Percentiles rank a stretch among this genome's conserved stretches.
phyloP scores from a whole-genome alignment of 352 stramenopile species.

The Phytophthora agathidicida region DNA sequence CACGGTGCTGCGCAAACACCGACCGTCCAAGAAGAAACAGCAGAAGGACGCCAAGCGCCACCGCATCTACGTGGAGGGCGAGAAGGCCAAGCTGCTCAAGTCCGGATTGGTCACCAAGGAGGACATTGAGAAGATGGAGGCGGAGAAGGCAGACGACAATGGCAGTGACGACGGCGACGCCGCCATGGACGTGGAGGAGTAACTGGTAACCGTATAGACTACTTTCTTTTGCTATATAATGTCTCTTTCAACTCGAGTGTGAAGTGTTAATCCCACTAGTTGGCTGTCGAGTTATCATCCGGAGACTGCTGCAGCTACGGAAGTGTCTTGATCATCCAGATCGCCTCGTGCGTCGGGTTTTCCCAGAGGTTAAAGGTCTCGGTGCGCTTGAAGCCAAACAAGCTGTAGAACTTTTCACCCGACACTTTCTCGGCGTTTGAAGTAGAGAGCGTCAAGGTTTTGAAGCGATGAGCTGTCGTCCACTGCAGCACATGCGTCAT shows the following conservation, averaged over 20 bases:
- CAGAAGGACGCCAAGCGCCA: slow-evolving; percentile 85
- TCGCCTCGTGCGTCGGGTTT: slow-evolving; percentile 38
- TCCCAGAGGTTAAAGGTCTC: slow-evolving; percentile 31
- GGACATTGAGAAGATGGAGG: slow-evolving; percentile 83
- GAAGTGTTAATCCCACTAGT: not conserved
- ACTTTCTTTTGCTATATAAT: slow-evolving; percentile 38
- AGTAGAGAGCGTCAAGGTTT: slow-evolving; percentile 18
- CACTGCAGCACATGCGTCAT: slow-evolving; percentile 31
- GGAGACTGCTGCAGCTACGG: no score
- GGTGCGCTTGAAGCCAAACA: slow-evolving; percentile 32
- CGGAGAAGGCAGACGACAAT: slow-evolving; percentile 47
- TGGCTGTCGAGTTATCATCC: no score
- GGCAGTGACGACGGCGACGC: slow-evolving; percentile 34
- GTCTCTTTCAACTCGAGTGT: slow-evolving; percentile 6
- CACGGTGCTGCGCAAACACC: slow-evolving; percentile 66
- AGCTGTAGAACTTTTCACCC: slow-evolving; percentile 38
- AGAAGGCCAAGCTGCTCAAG: slow-evolving; percentile 82
- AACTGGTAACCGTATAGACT: slow-evolving; percentile 43
- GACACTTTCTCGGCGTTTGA: slow-evolving; percentile 14
- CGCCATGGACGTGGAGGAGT: slow-evolving; percentile 68
- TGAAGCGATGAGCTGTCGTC: slow-evolving; percentile 27
- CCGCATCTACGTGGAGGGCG: slow-evolving; percentile 67
- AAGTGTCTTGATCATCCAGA: slow-evolving; percentile 38
- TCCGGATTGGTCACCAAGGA: slow-evolving; percentile 82
- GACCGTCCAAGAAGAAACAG: slow-evolving; percentile 87